These are phyloP conservation scores for Usnea hakonensis DNA, from an alignment of 495 filamentous ascomycete species.

Conservation along the genomic window DNA sequence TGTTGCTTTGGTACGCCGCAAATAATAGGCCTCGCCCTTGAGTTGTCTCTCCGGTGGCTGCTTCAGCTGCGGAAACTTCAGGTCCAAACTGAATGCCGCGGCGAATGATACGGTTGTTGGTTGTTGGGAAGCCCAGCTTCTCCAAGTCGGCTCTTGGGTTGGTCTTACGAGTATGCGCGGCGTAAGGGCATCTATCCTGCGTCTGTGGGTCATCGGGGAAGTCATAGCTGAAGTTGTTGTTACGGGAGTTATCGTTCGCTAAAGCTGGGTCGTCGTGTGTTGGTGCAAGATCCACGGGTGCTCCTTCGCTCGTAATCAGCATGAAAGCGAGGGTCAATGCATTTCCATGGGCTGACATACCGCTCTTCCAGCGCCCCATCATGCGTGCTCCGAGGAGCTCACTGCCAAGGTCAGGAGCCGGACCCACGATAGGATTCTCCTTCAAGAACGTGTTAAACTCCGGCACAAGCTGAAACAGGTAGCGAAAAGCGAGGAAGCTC, in stretches of 20 bases:
- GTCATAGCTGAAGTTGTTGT: slow-evolving; percentile 25
- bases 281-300: slow-evolving; percentile 30
- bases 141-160: slow-evolving; percentile 33
- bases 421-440: slow-evolving; percentile 19
- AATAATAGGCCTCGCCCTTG: slow-evolving; percentile 36
- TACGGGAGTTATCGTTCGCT: slow-evolving; percentile 23
- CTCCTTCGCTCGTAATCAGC: slow-evolving; percentile 22
- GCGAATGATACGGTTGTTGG: slow-evolving; percentile 31
- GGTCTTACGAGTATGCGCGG: slow-evolving; percentile 38
- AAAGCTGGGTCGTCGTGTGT: slow-evolving; percentile 27
- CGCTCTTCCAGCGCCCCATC: slow-evolving; percentile 38
- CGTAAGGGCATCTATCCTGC: slow-evolving; percentile 34
- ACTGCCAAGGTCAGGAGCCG: slow-evolving; percentile 17
- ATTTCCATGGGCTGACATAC: slow-evolving; percentile 20
- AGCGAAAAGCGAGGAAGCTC: slow-evolving; percentile 33
- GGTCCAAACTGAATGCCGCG: slow-evolving; percentile 38
- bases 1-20: slow-evolving; percentile 36
- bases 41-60: slow-evolving; percentile 11
- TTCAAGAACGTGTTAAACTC: slow-evolving; percentile 30
- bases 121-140: background rate
- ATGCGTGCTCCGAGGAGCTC: slow-evolving; percentile 37
- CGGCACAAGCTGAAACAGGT: slow-evolving; percentile 33
- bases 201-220: slow-evolving; percentile 23
- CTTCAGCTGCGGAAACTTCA: slow-evolving; percentile 28
- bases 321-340: background rate